A percentile compares a stretch with the other conserved stretches of the same genome.
Conservation (phyloP, 169 alveolate species). For the Babesia sp. region DNA sequence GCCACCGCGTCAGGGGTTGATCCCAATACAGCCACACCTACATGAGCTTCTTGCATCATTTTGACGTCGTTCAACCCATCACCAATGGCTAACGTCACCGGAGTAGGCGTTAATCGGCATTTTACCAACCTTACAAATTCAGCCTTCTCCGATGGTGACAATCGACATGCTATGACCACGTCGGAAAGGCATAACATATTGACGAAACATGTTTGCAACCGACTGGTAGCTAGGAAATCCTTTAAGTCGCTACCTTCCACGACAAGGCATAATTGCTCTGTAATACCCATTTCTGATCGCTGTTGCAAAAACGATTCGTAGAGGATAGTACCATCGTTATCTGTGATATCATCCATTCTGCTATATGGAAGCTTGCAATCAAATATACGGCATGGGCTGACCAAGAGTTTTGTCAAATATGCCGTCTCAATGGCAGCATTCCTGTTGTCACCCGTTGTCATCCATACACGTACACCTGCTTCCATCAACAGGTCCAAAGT, state of each 20-base stretch:
- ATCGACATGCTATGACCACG: conserved; percentile 71
- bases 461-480: conserved; percentile 86
- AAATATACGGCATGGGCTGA: conserved; percentile 36
- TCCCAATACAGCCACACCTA: conserved; percentile 45
- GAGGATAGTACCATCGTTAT: conserved; percentile 44
- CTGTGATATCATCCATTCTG: conserved; percentile 9
- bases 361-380: conserved; percentile 16
- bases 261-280: conserved; percentile 71
- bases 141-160: conserved; percentile 75
- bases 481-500: conserved; percentile 65
- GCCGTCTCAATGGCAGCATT: conserved; percentile 63
- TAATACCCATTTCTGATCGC: conserved; percentile 52
- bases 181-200: conserved; percentile 77
- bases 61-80: conserved; percentile 76
- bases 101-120: conserved; percentile 69
- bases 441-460: conserved; percentile 85
- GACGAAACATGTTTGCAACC: conserved; percentile 70
- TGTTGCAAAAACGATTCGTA: conserved; percentile 69
- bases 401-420: conserved; percentile 29
- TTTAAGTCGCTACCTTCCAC: conserved; percentile 69
- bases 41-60: conserved; percentile 62
- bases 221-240: conserved; percentile 58
- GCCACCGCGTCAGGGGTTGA: conserved; percentile 28
- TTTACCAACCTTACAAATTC: conserved; percentile 68
- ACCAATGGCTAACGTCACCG: conserved; percentile 76